Conservation (phyloP, 768 basidiomycete genomes). For the Pisolithus marmoratus region DNA sequence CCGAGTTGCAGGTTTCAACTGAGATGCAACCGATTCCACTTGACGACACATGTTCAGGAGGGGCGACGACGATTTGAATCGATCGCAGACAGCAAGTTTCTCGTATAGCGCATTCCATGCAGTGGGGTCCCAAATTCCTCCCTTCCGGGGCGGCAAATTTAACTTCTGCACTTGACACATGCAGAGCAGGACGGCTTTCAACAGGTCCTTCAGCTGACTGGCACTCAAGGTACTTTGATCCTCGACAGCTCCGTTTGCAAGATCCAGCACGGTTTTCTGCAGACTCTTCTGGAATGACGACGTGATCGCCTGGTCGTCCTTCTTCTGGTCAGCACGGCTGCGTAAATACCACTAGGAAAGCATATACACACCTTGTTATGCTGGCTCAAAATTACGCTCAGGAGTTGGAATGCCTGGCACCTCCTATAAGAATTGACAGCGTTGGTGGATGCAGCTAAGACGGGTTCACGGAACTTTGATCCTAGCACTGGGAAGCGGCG, state of each 20-base stretch:
- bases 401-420: slow-evolving; percentile 66
- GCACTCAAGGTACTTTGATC: slow-evolving; percentile 45
- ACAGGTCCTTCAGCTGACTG: slow-evolving; percentile 69
- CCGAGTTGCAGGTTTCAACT: slow-evolving; percentile 1
- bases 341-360: neutral
- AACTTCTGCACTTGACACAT: slow-evolving; percentile 57
- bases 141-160: slow-evolving; percentile 29
- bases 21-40: slow-evolving; percentile 31
- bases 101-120: slow-evolving; percentile 49
- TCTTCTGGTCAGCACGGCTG: slow-evolving; percentile 9
- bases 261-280: slow-evolving; percentile 42
- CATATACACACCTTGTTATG: slow-evolving; percentile 15
- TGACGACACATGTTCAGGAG: slow-evolving; percentile 64
- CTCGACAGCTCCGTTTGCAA: slow-evolving; percentile 44
- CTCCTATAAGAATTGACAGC: slow-evolving; percentile 75
- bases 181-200: slow-evolving; percentile 62
- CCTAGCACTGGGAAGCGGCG: slow-evolving; percentile 57
- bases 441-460: slow-evolving; percentile 51
- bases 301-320: slow-evolving; percentile 36
- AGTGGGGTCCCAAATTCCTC: slow-evolving; percentile 52
- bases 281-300: slow-evolving; percentile 43
- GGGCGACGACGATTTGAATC: slow-evolving; percentile 57
- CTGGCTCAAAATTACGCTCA: slow-evolving; percentile 58
- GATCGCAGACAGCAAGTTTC: slow-evolving; percentile 44
- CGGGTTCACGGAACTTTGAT: slow-evolving; percentile 56